Evolutionary conservation across 306 rosid genomes (phyloP), one percentile per base, ranked within the genome.

Genomic region (Medicago lupulina): DNA sequence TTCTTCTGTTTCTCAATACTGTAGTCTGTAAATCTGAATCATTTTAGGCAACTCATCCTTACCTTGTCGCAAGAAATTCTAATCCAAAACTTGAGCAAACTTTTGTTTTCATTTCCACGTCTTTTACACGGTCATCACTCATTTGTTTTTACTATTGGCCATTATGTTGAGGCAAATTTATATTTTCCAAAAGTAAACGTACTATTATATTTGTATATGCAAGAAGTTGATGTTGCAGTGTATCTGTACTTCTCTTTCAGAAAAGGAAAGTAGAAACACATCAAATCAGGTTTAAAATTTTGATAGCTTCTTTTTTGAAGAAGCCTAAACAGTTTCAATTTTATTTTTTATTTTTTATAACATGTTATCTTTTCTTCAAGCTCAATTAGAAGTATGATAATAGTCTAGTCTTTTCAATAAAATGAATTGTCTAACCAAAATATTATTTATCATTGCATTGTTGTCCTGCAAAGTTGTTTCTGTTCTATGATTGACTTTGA

Each of bases 401-500:
- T 18, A 43, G 17, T 71, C 40, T 38, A 51, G n/a, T 59, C 25
- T 19, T 68, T 84, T 16, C 28, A 57, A 57, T 54, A 16, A 44
- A 43, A 50, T 60, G 19, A 69, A 43, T 66, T 77, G 47, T 43
- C 68, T 38, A 25, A 55, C 78, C 25, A 31, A 39, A 80, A 47
- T 36, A 77, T 16, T 34, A 78, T 51, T 39, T 76, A 49, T 19
- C 67, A 38, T 64, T 81, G 21, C 71, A 41, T 69, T 69, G 54
- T 67, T 67, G 67, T 39, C 53, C 34, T n/a, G 58, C 62, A 53
- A 60, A 77, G 47, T 18, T 73, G 6, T 14, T 23, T 34, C 3
- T 58, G 67, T 57, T 46, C 55, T 73, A 18, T 25, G 68, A 70
- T 73, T 88, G 79, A 88, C 75, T 43, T 50, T 11, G 51, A 62